Conservation (phyloP, 176 grass and related monocot genomes). For the Eremochloa ophiuroides region DNA sequence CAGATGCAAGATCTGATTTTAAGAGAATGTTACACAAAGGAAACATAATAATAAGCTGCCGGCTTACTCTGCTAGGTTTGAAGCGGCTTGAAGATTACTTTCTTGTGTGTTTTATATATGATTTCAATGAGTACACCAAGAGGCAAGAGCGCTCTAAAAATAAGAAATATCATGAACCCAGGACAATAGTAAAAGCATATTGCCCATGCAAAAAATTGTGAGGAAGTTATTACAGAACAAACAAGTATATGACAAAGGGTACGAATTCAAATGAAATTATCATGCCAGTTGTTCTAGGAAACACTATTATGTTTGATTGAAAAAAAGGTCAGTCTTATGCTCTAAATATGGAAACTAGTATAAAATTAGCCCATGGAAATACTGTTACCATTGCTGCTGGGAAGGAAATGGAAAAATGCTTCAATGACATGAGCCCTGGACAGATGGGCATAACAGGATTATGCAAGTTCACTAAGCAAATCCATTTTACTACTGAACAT, state of each 20-base stretch:
- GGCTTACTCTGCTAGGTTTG: background rate
- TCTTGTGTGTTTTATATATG: background rate
- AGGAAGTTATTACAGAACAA: background rate
- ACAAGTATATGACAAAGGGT: background rate
- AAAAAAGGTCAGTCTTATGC: background rate
- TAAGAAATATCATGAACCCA: background rate
- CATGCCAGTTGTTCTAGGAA: background rate
- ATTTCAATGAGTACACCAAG: background rate
- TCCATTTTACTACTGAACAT: background rate
- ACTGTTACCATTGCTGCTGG: background rate
- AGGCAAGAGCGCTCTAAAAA: background rate
- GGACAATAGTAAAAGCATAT: background rate
- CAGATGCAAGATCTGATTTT: background rate
- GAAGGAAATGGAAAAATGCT: background rate
- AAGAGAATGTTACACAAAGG: background rate
- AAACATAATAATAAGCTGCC: background rate
- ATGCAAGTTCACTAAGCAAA: background rate
- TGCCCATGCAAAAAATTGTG: background rate
- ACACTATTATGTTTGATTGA: background rate
- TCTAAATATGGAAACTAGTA: background rate
- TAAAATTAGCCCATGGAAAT: background rate
- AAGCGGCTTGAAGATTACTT: background rate
- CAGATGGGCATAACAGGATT: background rate
- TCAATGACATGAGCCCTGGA: background rate
- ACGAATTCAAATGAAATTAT: background rate